Conservation (phyloP, 345 rosid genomes). For the Gossypium herbaceum region DNA sequence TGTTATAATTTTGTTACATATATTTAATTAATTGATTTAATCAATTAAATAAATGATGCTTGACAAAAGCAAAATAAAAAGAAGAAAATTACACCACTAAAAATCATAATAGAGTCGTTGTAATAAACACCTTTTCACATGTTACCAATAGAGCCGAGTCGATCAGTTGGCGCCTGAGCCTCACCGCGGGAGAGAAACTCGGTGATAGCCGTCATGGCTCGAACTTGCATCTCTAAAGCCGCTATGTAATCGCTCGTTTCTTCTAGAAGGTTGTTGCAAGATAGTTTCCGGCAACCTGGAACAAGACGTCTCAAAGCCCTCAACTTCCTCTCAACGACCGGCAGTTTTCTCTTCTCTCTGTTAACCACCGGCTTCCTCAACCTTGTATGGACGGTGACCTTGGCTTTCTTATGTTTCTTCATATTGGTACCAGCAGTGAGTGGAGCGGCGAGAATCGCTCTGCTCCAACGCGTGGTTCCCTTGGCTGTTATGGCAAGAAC, state of each 20-base stretch:
- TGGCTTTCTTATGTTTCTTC: slow-evolving; percentile 47
- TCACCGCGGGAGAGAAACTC: slow-evolving; percentile 33
- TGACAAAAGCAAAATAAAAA: too few species aligned
- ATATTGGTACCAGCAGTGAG: slow-evolving; percentile 51
- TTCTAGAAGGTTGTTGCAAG: slow-evolving; percentile 54
- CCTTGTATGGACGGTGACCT: slow-evolving; percentile 23
- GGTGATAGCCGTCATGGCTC: slow-evolving; percentile 70
- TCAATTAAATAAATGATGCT: too few species aligned
- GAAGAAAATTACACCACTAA: too few species aligned
- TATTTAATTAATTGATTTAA: too few species aligned
- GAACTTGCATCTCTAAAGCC: slow-evolving; percentile 91
- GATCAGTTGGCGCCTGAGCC: slow-evolving; percentile 8
- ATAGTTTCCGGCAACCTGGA: slow-evolving; percentile 79
- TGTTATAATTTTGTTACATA: too few species aligned
- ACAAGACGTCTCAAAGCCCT: slow-evolving; percentile 58
- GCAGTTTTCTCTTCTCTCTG: slow-evolving; percentile 25
- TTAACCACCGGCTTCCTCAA: slow-evolving; percentile 28
- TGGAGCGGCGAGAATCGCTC: slow-evolving; percentile 40
- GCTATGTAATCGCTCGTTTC: slow-evolving; percentile 84
- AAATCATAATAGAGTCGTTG: too few species aligned
- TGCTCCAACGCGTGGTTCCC: slow-evolving; percentile 37
- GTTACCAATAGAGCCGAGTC: slow-evolving; percentile 7
- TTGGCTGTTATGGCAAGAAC: slow-evolving; percentile 38
- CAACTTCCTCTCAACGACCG: slow-evolving; percentile 53
- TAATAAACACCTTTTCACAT: slow-evolving; percentile 13